Conservation (phyloP, 306 rosid species). For the Styphnolobium japonicum region DNA sequence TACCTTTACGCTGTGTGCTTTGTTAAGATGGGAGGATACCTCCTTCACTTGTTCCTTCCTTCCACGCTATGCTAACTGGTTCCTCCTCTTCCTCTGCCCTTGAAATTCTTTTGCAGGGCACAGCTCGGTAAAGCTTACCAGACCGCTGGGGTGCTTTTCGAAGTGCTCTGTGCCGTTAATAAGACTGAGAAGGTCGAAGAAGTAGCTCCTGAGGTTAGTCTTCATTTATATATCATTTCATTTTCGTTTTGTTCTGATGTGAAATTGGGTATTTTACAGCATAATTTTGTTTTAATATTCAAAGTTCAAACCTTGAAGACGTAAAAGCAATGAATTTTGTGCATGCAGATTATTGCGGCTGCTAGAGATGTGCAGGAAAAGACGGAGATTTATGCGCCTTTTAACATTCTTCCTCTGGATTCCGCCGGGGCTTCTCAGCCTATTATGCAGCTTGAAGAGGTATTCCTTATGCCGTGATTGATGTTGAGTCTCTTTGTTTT, state of each 20-base stretch:
- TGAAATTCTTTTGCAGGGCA: constrained; percentile 56
- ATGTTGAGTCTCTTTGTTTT: constrained; percentile 15
- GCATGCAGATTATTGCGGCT: constrained; percentile 84
- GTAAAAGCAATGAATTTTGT: constrained; percentile 3
- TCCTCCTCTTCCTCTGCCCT: not conserved
- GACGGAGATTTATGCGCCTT: constrained; percentile 86
- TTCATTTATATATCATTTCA: not conserved
- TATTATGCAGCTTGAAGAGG: constrained; percentile 97
- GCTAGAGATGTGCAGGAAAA: constrained; percentile 98
- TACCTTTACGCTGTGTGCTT: not conserved
- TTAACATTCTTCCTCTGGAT: constrained; percentile 93
- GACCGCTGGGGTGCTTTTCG: constrained; percentile 92
- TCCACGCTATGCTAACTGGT: not conserved
- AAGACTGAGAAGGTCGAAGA: constrained; percentile 96
- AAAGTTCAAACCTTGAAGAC: not conserved
- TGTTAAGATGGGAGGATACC: not conserved
- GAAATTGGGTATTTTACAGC: constrained; percentile 3
- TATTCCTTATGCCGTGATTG: constrained; percentile 23
- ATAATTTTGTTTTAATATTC: not conserved
- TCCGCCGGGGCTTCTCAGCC: constrained; percentile 97
- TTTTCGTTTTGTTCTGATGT: constrained; percentile 11
- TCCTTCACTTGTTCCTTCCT: not conserved
- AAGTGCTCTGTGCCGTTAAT: constrained; percentile 96
- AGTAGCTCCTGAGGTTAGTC: constrained; percentile 95
- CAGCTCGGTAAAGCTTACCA: constrained; percentile 95